phyloP scores from a whole-genome alignment of 2,329 filamentous ascomycete species.

The Aulographum hederae region DNA sequence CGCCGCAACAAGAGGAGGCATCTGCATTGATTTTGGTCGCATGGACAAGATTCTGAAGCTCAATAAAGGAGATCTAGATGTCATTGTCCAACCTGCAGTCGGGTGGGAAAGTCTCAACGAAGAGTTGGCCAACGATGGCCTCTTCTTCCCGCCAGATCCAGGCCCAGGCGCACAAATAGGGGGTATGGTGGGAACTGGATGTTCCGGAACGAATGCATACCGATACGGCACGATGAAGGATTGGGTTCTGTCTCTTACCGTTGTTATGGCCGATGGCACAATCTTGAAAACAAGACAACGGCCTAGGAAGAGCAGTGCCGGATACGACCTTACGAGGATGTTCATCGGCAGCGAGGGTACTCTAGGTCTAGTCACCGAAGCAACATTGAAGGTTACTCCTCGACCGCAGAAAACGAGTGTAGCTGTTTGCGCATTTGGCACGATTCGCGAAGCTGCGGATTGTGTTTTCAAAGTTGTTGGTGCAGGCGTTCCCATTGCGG shows the following conservation, averaged over 20 bases:
- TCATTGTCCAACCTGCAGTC: slow-evolving; percentile 45
- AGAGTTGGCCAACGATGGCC: slow-evolving; percentile 46
- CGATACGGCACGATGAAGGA: slow-evolving; percentile 90
- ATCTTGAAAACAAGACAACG: slow-evolving; percentile 77
- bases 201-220: slow-evolving; percentile 73
- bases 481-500: slow-evolving; percentile 67
- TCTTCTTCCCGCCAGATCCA: slow-evolving; percentile 87
- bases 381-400: slow-evolving; percentile 70
- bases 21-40: slow-evolving; percentile 69
- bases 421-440: slow-evolving; percentile 49
- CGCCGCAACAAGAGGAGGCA: slow-evolving; percentile 61
- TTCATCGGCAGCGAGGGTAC: slow-evolving; percentile 89
- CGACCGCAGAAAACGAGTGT: slow-evolving; percentile 65
- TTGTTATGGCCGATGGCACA: slow-evolving; percentile 79
- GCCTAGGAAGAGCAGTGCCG: slow-evolving; percentile 75
- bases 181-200: slow-evolving; percentile 67
- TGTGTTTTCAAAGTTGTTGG: slow-evolving; percentile 69
- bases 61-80: slow-evolving; percentile 49
- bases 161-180: slow-evolving; percentile 86
- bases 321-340: slow-evolving; percentile 77
- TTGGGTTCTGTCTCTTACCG: slow-evolving; percentile 75
- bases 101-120: slow-evolving; percentile 81
- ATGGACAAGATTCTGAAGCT: slow-evolving; percentile 70
- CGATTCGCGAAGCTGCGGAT: slow-evolving; percentile 52
- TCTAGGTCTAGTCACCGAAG: slow-evolving; percentile 78